A percentile compares a stretch with the other conserved stretches of the same genome.
These are phyloP conservation scores for Tuber aestivum DNA, from an alignment of 495 filamentous ascomycete genomes.

Conservation along the genomic window DNA sequence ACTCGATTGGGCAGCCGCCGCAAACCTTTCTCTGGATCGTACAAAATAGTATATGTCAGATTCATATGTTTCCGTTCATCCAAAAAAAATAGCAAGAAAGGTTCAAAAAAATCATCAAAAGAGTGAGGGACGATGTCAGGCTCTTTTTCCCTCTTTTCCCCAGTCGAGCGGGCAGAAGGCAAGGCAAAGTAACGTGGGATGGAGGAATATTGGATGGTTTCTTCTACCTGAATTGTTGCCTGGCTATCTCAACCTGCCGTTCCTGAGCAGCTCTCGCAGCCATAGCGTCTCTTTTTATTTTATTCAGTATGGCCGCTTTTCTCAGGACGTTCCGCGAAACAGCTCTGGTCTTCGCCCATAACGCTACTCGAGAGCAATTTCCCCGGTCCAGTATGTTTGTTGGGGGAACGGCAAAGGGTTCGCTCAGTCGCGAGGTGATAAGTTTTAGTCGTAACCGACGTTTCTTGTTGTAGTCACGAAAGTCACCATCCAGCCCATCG, in stretches of 20 bases:
- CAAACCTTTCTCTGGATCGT: constrained; percentile 35
- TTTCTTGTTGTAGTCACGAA: constrained; percentile 55
- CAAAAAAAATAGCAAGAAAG: not conserved
- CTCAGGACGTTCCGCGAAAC: constrained; percentile 35
- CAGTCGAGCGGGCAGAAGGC: not conserved
- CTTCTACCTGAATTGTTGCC: constrained; percentile 40
- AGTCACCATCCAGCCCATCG: constrained; percentile 50
- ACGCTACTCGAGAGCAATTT: constrained; percentile 52
- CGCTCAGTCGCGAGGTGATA: constrained; percentile 63
- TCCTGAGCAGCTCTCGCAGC: constrained; percentile 38
- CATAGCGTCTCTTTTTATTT: constrained; percentile 42
- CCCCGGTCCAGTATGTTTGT: constrained; percentile 62
- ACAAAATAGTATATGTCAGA: constrained; percentile 11
- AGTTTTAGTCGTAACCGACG: constrained; percentile 58
- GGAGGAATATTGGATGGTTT: constrained; percentile 2
- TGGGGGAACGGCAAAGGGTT: constrained; percentile 61
- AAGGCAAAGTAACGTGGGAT: constrained; percentile 7
- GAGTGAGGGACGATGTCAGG: not conserved
- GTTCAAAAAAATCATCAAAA: not conserved
- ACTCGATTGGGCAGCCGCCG: constrained; percentile 34
- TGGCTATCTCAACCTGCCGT: constrained; percentile 38
- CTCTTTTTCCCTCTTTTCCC: constrained; percentile 1
- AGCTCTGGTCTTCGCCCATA: constrained; percentile 46
- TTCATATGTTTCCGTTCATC: constrained; percentile 4
- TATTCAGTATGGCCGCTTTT: constrained; percentile 42